Percentiles rank a stretch among this genome's conserved stretches.
Evolutionary conservation across 2,329 filamentous ascomycete genomes (phyloP).

Genomic region (Cercospora janseana): DNA sequence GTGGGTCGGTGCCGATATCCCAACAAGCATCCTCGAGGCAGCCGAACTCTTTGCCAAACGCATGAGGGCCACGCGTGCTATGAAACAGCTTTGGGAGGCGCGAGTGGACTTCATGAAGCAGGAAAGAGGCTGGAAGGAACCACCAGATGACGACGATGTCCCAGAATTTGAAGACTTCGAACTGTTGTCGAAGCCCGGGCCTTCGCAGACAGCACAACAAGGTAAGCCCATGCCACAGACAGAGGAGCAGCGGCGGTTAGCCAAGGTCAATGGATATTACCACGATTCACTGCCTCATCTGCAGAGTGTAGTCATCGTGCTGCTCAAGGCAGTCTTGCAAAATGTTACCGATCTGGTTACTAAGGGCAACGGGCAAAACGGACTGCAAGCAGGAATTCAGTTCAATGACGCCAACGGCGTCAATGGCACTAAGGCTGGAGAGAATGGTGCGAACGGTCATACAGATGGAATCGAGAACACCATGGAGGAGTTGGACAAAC

Average conservation of each 20-base stretch:
- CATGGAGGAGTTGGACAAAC: conserved; percentile 74
- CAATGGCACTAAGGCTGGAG: conserved; percentile 38
- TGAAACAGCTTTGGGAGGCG: conserved; percentile 92
- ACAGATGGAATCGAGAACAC: conserved; percentile 32
- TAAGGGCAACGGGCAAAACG: conserved; percentile 52
- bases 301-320: conserved; percentile 88
- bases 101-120: conserved; percentile 87
- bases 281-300: conserved; percentile 75
- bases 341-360: conserved; percentile 84
- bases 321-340: conserved; percentile 81
- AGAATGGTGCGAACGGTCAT: conserved; percentile 39
- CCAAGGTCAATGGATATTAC: conserved; percentile 77
- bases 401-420: conserved; percentile 36
- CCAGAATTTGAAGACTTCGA: conserved; percentile 38
- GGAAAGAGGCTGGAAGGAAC: conserved; percentile 78
- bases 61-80: conserved; percentile 86
- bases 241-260: conserved; percentile 31
- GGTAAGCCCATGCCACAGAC: conserved; percentile 29
- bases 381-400: conserved; percentile 49
- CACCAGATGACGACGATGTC: conserved; percentile 37
- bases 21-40: conserved; percentile 90
- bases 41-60: conserved; percentile 86
- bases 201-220: conserved; percentile 38
- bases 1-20: conserved; percentile 93
- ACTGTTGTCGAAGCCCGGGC: conserved; percentile 25